These are phyloP conservation scores for Abrus precatorius DNA, from an alignment of 306 rosid genomes.

Conservation along the genomic window DNA sequence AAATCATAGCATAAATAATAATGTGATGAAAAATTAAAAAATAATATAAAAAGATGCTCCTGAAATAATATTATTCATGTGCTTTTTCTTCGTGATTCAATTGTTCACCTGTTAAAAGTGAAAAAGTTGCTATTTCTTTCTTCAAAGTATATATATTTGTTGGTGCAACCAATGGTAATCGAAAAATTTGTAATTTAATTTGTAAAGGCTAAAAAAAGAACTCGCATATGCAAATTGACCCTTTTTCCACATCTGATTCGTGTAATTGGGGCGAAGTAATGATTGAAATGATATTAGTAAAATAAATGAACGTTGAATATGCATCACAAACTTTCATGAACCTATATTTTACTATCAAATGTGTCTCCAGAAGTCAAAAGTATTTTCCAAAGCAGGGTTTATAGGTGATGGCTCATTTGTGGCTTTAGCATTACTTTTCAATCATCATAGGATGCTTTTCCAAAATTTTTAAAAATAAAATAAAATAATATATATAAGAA, in stretches of 20 bases:
- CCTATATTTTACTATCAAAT: background rate
- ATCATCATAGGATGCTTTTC: constrained; percentile 1
- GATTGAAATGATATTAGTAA: background rate
- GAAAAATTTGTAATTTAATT: background rate
- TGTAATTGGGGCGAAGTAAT: background rate
- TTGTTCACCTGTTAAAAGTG: too few species aligned
- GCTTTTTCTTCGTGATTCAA: too few species aligned
- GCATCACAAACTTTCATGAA: constrained; percentile 14
- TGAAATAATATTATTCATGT: too few species aligned
- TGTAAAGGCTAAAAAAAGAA: background rate
- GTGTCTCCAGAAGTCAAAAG: background rate
- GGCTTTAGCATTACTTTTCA: background rate
- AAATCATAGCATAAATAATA: too few species aligned
- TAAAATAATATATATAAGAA: background rate
- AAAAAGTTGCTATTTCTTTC: too few species aligned
- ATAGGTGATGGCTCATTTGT: constrained; percentile 4
- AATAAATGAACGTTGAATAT: background rate
- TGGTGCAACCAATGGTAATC: background rate
- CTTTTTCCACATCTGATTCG: background rate
- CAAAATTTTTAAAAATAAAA: background rate
- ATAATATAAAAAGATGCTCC: too few species aligned
- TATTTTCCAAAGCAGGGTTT: constrained; percentile 35
- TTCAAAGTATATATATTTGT: too few species aligned
- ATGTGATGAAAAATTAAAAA: too few species aligned
- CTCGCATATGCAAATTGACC: background rate